Conservation (phyloP, 192 early-diverging fungal genomes). For the Paraglomus brasilianum region DNA sequence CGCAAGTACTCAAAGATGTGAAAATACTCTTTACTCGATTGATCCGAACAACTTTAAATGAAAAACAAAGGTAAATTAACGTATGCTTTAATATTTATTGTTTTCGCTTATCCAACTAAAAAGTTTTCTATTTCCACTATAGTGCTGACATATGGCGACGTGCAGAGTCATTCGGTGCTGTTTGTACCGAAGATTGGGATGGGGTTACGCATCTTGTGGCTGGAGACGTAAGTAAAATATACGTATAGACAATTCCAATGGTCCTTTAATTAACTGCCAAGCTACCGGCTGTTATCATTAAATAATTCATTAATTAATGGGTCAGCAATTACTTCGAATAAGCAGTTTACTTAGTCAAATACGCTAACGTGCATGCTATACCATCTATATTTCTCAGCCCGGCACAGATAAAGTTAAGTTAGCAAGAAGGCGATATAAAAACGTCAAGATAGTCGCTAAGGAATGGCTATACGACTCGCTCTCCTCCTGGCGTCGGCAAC, state of each 20-base stretch:
- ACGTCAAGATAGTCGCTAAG: conserved; percentile 52
- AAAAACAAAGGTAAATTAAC: conserved; percentile 16
- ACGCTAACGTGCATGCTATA: no score
- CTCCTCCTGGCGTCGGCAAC: conserved; percentile 64
- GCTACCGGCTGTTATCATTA: neutral
- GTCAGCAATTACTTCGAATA: no score
- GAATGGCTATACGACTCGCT: conserved; percentile 75
- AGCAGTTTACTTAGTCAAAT: no score
- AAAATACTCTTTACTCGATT: conserved; percentile 79
- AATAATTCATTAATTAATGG: neutral
- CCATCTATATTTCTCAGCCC: conserved; percentile 38
- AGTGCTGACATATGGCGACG: conserved; percentile 79
- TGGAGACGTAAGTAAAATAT: conserved; percentile 57
- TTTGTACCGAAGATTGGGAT: conserved; percentile 62
- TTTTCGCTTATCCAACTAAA: conserved; percentile 5
- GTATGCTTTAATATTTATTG: neutral
- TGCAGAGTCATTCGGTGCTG: conserved; percentile 81
- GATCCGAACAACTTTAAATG: conserved; percentile 66
- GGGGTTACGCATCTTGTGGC: conserved; percentile 88
- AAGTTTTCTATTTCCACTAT: conserved; percentile 28
- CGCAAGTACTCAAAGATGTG: conserved; percentile 61
- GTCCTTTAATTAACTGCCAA: neutral
- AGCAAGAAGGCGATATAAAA: conserved; percentile 46
- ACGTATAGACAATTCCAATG: neutral
- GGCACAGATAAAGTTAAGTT: conserved; percentile 76